These are phyloP conservation scores for Micromonas pusilla DNA, from an alignment of 139 green algal species.

Conservation along the genomic window DNA sequence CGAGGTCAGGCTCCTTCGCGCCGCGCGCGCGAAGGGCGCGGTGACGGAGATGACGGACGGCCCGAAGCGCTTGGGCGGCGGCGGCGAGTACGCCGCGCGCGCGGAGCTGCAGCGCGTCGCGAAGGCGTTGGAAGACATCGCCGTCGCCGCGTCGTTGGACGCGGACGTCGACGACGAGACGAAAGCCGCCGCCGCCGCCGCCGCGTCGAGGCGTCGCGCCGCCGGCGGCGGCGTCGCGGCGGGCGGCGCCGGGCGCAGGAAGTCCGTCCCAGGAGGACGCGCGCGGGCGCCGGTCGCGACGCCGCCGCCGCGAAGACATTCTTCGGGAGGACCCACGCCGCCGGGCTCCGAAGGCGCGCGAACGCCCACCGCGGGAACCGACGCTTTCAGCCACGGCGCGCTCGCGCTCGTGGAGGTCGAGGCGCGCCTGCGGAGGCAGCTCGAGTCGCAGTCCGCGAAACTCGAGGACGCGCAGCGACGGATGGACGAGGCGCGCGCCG, in stretches of 20 bases:
- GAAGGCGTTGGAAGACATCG: neutral
- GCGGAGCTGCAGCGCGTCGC: neutral
- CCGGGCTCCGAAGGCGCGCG: neutral
- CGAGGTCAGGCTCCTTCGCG: neutral
- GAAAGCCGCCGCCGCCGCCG: too few species aligned
- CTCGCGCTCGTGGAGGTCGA: neutral
- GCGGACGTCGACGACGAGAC: too few species aligned
- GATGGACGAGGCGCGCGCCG: neutral
- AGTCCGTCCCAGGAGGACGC: too few species aligned
- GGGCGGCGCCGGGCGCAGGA: too few species aligned
- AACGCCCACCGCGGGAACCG: too few species aligned
- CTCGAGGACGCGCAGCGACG: neutral
- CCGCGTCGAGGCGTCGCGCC: too few species aligned
- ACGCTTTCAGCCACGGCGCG: neutral
- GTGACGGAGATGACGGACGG: neutral
- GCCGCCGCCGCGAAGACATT: too few species aligned
- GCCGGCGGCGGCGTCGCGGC: too few species aligned
- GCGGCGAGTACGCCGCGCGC: neutral
- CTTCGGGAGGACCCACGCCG: too few species aligned
- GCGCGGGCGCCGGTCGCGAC: too few species aligned
- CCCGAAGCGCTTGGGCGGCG: neutral
- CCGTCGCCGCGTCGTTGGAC: too few species aligned
- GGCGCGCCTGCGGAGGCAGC: neutral
- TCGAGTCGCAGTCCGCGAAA: neutral
- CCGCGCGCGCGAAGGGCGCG: neutral